These are phyloP conservation scores for Penicillium robsamsonii DNA, from an alignment of 495 filamentous ascomycete species.

Conservation along the genomic window DNA sequence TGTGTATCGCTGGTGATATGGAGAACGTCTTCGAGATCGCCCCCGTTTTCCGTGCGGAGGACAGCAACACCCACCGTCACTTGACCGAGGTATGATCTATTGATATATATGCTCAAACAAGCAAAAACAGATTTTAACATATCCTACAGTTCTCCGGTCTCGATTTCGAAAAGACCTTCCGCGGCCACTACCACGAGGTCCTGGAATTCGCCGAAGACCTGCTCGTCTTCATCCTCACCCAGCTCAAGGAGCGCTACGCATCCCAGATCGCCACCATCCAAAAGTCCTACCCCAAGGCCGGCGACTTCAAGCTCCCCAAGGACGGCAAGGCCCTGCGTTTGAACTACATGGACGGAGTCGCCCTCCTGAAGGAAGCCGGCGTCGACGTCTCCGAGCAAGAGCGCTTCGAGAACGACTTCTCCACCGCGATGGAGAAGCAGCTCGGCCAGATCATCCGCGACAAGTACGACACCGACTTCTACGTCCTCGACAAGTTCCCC, in stretches of 20 bases:
- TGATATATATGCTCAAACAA: constrained; percentile 46
- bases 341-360: constrained; percentile 81
- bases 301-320: constrained; percentile 56
- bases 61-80: constrained; percentile 93
- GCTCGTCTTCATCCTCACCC: constrained; percentile 83
- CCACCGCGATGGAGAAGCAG: constrained; percentile 82
- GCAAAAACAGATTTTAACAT: constrained; percentile 31
- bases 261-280: constrained; percentile 67
- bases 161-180: constrained; percentile 96
- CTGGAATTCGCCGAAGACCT: constrained; percentile 75
- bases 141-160: constrained; percentile 74
- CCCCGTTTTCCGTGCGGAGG: constrained; percentile 93
- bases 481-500: constrained; percentile 88
- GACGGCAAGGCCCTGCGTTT: constrained; percentile 76
- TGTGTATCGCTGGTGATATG: constrained; percentile 89
- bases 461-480: constrained; percentile 89
- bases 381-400: constrained; percentile 74
- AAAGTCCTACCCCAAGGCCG: constrained; percentile 55
- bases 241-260: constrained; percentile 64
- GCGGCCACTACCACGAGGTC: constrained; percentile 85
- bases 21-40: constrained; percentile 87
- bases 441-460: constrained; percentile 80
- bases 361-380: constrained; percentile 74
- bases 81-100: constrained; percentile 69
- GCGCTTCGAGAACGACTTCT: constrained; percentile 65